phyloP scores from a whole-genome alignment of 305 asterid genomes.

The Fraxinus floribunda region DNA sequence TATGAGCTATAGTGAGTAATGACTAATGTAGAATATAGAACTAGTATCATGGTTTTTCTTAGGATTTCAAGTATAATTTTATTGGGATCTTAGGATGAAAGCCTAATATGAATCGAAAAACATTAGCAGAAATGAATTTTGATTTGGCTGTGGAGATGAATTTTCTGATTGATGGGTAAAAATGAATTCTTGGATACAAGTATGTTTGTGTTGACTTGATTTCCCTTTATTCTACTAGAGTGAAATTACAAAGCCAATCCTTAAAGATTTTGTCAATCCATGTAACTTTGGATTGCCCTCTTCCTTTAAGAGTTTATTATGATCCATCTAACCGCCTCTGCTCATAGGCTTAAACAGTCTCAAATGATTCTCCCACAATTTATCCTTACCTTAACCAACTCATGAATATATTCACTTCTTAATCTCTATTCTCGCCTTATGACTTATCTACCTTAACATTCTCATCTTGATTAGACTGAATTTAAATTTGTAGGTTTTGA shows the following conservation, averaged over 20 bases:
- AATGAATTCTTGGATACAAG: background rate
- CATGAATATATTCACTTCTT: background rate
- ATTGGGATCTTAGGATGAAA: background rate
- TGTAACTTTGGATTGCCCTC: background rate
- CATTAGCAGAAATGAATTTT: background rate
- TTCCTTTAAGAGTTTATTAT: background rate
- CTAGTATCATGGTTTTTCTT: background rate
- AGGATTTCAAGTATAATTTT: background rate
- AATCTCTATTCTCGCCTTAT: background rate
- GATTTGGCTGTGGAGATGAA: background rate
- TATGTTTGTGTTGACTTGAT: background rate
- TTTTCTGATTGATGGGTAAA: background rate
- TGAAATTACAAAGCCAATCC: background rate
- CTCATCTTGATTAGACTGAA: background rate
- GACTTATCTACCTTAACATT: background rate
- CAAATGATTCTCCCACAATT: background rate
- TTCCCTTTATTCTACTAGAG: background rate
- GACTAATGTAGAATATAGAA: background rate
- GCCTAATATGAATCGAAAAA: background rate
- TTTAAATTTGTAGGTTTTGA: background rate
- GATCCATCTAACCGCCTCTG: background rate
- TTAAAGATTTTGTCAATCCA: background rate
- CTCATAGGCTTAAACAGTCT: background rate
- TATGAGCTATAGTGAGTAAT: background rate
- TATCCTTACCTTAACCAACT: background rate